Percentiles rank a stretch among this genome's conserved stretches.
Evolutionary conservation across 345 rosid species (phyloP).

Genomic region (Populus nigra): DNA sequence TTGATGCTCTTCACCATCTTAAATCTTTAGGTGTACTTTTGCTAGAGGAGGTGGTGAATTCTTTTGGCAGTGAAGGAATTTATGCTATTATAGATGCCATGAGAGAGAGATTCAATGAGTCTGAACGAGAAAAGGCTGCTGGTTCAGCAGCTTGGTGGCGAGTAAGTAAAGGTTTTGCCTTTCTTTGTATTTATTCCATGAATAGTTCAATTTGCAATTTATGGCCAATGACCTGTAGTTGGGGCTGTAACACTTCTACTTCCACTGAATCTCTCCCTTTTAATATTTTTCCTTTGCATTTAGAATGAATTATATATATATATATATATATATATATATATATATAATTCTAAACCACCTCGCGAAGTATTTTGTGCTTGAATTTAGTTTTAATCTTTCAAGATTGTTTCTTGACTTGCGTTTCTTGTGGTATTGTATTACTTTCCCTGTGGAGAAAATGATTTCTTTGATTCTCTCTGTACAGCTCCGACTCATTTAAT

Average conservation of each 20-base stretch:
- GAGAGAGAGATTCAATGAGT: slow-evolving; percentile 61
- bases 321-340: neutral
- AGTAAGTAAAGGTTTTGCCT: slow-evolving; percentile 39
- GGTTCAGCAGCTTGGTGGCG: slow-evolving; percentile 86
- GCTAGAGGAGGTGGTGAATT: slow-evolving; percentile 74
- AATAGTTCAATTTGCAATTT: slow-evolving; percentile 3
- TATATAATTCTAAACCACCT: neutral
- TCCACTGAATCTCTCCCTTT: neutral
- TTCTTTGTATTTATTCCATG: slow-evolving; percentile 7
- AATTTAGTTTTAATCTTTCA: neutral
- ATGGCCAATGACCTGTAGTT: neutral
- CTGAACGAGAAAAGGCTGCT: slow-evolving; percentile 64
- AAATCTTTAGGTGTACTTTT: slow-evolving; percentile 73
- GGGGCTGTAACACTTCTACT: neutral
- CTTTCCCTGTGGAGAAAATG: neutral
- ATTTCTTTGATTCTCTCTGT: neutral
- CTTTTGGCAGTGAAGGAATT: slow-evolving; percentile 71
- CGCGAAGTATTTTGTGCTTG: too few species aligned
- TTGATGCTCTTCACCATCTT: neutral
- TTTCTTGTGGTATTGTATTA: neutral
- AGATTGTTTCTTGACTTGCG: neutral
- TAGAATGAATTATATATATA: neutral
- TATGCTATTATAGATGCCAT: slow-evolving; percentile 67
- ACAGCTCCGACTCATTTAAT: neutral
- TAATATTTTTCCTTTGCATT: neutral